Evolutionary conservation across 208 protist species (phyloP).

Genomic region (Balamuthia mandrillaris): DNA sequence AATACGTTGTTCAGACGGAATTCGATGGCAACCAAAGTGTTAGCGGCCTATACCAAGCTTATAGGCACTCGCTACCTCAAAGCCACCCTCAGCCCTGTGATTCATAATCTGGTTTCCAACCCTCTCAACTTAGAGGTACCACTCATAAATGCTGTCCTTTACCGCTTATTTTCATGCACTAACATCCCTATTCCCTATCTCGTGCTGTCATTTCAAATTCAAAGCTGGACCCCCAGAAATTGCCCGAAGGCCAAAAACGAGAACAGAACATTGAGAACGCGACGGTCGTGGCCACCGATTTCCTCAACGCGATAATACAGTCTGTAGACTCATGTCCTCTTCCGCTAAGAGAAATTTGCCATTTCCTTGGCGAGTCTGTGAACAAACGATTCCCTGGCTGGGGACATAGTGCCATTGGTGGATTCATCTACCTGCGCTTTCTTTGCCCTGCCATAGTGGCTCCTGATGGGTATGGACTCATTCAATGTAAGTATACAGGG

Average conservation of each 20-base stretch:
- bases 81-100: neutral
- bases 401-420: slow-evolving; percentile 41
- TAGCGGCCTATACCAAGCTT: slow-evolving; percentile 52
- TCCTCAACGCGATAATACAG: slow-evolving; percentile 37
- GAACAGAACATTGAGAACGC: slow-evolving; percentile 28
- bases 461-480: slow-evolving; percentile 49
- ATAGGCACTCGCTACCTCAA: slow-evolving; percentile 51
- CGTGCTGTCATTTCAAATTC: neutral
- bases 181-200: neutral
- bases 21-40: slow-evolving; percentile 56
- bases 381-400: slow-evolving; percentile 44
- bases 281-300: neutral
- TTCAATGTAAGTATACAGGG: neutral
- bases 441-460: slow-evolving; percentile 58
- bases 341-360: slow-evolving; percentile 32
- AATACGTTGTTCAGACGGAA: slow-evolving; percentile 66
- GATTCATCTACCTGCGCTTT: slow-evolving; percentile 64
- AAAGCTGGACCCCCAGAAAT: slow-evolving; percentile 34
- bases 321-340: neutral
- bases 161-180: neutral
- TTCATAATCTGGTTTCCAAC: slow-evolving; percentile 29
- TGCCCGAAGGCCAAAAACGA: neutral
- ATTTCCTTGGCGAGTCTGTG: slow-evolving; percentile 33
- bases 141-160: too few relatives aligned
- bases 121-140: neutral